These are phyloP conservation scores for Endocalyx cinctus DNA, from an alignment of 2,329 filamentous ascomycete species.

Conservation along the genomic window DNA sequence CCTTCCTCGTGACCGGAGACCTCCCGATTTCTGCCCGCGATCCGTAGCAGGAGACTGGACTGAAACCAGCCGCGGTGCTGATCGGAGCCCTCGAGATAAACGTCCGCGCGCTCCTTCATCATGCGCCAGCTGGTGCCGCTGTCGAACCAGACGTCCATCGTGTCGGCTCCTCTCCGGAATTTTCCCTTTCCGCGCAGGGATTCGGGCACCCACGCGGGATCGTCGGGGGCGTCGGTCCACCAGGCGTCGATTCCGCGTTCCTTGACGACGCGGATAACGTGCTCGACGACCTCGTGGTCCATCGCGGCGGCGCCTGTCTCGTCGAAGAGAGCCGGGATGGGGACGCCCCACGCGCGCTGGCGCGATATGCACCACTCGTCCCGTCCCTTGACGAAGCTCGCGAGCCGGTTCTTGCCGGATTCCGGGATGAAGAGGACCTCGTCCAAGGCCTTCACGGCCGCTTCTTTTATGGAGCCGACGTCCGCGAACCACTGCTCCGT, in stretches of 20 bases:
- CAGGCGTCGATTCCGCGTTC: conserved; percentile 83
- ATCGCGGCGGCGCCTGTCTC: conserved; percentile 70
- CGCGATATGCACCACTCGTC: conserved; percentile 98
- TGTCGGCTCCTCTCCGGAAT: conserved; percentile 79
- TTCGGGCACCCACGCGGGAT: conserved; percentile 70
- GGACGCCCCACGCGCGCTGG: conserved; percentile 93
- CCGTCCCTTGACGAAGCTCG: conserved; percentile 80
- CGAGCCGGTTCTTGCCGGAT: conserved; percentile 66
- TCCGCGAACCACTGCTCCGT: conserved; percentile 99
- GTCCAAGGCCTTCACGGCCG: conserved; percentile 65
- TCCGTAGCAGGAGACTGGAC: conserved; percentile 83
- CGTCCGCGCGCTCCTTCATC: conserved; percentile 59
- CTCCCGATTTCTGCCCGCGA: conserved; percentile 55
- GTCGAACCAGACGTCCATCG: conserved; percentile 99
- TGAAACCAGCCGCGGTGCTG: conserved; percentile 99
- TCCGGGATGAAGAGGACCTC: conserved; percentile 76
- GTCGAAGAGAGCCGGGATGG: conserved; percentile 86
- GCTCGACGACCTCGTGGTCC: conserved; percentile 71
- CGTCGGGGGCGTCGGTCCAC: conserved; percentile 80
- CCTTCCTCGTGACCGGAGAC: conserved; percentile 28
- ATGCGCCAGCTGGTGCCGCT: conserved; percentile 90
- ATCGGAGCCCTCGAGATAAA: conserved; percentile 91
- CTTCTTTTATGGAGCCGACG: conserved; percentile 73
- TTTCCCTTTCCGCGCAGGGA: conserved; percentile 49
- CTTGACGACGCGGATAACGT: conserved; percentile 76